A percentile compares a stretch with the other conserved stretches of the same genome.
phyloP scores from a whole-genome alignment of 257 asterid species.

The Datura wrightii region DNA sequence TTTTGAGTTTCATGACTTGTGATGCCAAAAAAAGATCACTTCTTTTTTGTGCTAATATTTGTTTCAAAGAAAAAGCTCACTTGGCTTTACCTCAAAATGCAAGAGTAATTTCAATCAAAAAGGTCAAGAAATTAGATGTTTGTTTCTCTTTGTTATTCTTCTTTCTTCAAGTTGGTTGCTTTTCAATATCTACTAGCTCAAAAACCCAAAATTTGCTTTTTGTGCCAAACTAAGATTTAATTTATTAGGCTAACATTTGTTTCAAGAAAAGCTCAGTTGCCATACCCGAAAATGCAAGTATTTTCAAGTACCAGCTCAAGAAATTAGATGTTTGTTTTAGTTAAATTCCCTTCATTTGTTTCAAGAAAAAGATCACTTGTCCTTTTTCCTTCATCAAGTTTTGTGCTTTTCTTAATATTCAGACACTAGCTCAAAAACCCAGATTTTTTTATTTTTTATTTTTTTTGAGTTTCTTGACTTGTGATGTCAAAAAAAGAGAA shows the following conservation, averaged over 20 bases:
- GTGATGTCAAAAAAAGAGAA: background rate
- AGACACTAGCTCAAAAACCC: background rate
- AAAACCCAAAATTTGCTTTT: background rate
- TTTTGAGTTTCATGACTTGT: constrained; percentile 12
- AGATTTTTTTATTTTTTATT: background rate
- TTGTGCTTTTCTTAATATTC: background rate
- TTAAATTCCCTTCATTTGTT: no score
- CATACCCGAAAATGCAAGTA: no score
- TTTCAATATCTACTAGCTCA: background rate
- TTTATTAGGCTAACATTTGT: background rate
- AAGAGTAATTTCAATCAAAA: background rate
- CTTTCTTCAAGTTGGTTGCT: background rate
- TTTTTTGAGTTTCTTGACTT: background rate
- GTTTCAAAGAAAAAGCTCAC: background rate
- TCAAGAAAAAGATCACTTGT: background rate
- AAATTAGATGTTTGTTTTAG: no score
- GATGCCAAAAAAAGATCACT: background rate
- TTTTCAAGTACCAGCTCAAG: no score
- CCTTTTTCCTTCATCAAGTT: background rate
- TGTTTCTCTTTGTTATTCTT: background rate
- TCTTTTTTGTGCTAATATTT: background rate
- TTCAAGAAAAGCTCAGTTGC: no score
- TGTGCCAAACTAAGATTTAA: background rate
- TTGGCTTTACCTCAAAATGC: background rate
- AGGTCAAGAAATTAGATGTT: background rate